Base-by-base conservation (phyloP, 2,329 filamentous ascomycete genomes). In the Cordyceps pruinosa region DNA sequence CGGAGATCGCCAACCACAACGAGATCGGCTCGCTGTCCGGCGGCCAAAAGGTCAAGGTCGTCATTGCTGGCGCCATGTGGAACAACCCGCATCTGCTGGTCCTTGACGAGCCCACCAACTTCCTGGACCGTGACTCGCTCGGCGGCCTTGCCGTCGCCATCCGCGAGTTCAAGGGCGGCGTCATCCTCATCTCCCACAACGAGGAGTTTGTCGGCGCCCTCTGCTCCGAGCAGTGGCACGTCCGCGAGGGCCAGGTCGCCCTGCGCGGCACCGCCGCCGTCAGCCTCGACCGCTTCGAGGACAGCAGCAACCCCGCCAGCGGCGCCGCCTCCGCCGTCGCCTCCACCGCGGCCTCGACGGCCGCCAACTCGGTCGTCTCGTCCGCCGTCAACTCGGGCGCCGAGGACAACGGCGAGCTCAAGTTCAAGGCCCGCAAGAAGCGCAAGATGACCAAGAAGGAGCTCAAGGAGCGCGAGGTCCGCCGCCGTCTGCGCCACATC, bases 101-200 rank as follows among this genome's bases (percentile, higher is more conserved):
- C 49, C 87, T 99, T 25, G 94, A 99, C 81, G 93, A 99, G 76
- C 94, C 94, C 58, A 97, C 94, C 71, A 99, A 99, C 79, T 99
- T 97, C 83, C 85, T 99, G 79, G 94, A 99, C 70, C 91, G 94
- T 66, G 94, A 99, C 76, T 96, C 92, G 17, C 86, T 99, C 19
- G 95, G 94, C 69, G 94, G 93, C 73, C 83, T 99, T 56, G 92
- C 94, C n/a, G 91, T 96, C 41, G 94, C 94, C 63, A 97, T 99
- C 68, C 90, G 92, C 65, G 94, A 97, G 70, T 99, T 95, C 84
- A 95, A 91, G 78, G 94, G 94, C 64, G 94, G 94, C 73, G 94
- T 99, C 2, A 92, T 99, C 62, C 96, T 99, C 86, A 99, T 99
- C 74, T 97, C 92, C 61, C 94, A 99, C 77, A 97, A 99, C 82